phyloP scores from a whole-genome alignment of 2,329 filamentous ascomycete genomes.

The Ceratocystis cacaofunesta region DNA sequence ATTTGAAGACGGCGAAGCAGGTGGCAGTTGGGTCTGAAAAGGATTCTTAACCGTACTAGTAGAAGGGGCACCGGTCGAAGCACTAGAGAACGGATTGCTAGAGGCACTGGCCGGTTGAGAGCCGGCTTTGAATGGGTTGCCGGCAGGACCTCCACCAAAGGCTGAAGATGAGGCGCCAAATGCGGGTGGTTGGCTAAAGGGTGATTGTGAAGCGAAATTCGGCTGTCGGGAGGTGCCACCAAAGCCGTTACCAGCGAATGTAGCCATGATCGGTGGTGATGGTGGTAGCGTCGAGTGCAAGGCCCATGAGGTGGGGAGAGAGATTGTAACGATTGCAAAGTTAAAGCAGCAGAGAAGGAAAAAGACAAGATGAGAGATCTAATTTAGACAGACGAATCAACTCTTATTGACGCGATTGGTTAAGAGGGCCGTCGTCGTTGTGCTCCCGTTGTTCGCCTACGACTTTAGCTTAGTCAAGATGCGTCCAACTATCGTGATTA shows the following conservation, averaged over 20 bases:
- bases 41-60: constrained; percentile 4
- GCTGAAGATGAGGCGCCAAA: neutral
- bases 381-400: too few species aligned
- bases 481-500: too few species aligned
- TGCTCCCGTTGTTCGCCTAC: too few species aligned
- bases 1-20: constrained; percentile 8
- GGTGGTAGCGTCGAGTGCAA: neutral
- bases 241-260: constrained; percentile 15
- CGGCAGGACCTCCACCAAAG: neutral
- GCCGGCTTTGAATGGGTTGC: constrained; percentile 10
- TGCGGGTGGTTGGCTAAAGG: constrained; percentile 11
- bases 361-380: neutral
- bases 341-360: neutral
- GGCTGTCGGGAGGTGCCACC: constrained; percentile 2
- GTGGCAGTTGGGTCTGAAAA: constrained; percentile 5
- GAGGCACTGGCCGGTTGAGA: neutral
- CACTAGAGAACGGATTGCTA: constrained; percentile 11
- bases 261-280: constrained; percentile 13
- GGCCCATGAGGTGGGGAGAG: neutral
- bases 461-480: too few species aligned
- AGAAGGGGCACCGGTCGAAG: neutral
- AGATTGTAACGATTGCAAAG: neutral
- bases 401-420: too few species aligned
- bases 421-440: too few species aligned
- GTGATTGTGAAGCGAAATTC: constrained; percentile 9